Evolutionary conservation across 768 basidiomycete species (phyloP), one percentile per base, ranked within the genome.

Genomic region (Pholiota conissans): DNA sequence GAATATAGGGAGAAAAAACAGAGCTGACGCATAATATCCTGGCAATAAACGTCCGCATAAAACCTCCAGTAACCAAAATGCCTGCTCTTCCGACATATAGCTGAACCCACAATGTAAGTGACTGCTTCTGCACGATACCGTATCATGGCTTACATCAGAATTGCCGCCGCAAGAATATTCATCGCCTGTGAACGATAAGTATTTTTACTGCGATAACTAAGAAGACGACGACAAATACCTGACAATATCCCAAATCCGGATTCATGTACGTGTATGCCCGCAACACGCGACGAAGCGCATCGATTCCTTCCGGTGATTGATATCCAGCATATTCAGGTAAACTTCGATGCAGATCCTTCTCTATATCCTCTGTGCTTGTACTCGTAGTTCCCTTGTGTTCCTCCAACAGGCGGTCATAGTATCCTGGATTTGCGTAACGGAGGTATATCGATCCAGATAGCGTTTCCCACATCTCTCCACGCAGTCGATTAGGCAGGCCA

Each of bases 51-150:
- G 86, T 65, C 95, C 93, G 64, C 97, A 98, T 5, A 99, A 79
- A 1, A 98, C 93, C 67, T 95, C 92, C 5, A 99, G 80, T 5
- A 98, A 78, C 95, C 95, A 98, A 71, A 99, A 99, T 10, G 95
- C 89, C 71, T 98, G 96, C 64, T 98, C 97, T 73, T 99, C 97
- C 2, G 94, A 96, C 93, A 97, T 94, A 71, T 98, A 99, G 60
- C 95, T 98, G 63, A 9, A 18, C 27, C n/a, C 30, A 24, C 20
- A 22, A 34, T 42, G 2, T 56, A 39, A 57, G 47, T n/a, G 32
- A 37, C 13, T 16, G 5, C 11, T 51, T 67, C 40, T 71, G 49
- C 37, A 49, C 27, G 49, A 39, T 45, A 42, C 20, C 7, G 18
- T 7, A 51, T 14, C 22, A 46, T 20, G 11, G 69, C 84, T 61